phyloP scores from a whole-genome alignment of 306 rosid genomes.

The Cucurbita argyrosperma region DNA sequence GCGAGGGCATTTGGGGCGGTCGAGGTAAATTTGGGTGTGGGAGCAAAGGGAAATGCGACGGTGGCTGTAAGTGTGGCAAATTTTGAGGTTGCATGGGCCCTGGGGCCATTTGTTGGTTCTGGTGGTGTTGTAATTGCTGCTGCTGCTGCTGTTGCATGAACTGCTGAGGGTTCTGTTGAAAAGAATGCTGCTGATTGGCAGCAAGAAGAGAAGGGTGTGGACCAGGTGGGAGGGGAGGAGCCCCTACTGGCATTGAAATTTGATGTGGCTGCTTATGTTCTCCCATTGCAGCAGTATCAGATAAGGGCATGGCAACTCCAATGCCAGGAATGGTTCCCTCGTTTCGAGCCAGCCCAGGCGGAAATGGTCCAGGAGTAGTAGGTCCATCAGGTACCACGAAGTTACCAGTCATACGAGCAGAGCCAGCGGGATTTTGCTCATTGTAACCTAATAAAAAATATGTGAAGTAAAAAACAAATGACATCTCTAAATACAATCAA shows the following conservation, averaged over 20 bases:
- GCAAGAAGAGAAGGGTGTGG: conserved; percentile 95
- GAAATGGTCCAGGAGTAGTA: conserved; percentile 78
- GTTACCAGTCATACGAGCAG: conserved; percentile 55
- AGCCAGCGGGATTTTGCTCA: conserved; percentile 56
- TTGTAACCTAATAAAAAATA: conserved; percentile 48
- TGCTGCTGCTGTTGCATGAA: conserved; percentile 51
- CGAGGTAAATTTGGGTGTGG: conserved; percentile 80
- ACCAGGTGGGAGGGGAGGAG: conserved; percentile 98
- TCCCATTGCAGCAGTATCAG: conserved; percentile 57
- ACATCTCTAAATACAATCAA: not conserved
- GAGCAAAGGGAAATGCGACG: conserved; percentile 78
- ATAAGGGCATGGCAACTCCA: conserved; percentile 85
- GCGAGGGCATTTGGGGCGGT: conserved; percentile 72
- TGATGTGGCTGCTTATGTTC: conserved; percentile 73
- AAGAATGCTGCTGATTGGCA: conserved; percentile 72
- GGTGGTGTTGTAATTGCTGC: conserved; percentile 13
- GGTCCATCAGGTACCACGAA: conserved; percentile 69
- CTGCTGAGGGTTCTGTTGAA: conserved; percentile 81
- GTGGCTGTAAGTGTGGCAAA: conserved; percentile 71
- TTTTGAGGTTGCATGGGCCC: conserved; percentile 65
- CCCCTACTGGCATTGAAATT: conserved; percentile 54
- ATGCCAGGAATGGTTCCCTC: conserved; percentile 97
- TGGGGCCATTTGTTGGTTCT: conserved; percentile 54
- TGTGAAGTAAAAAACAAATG: not conserved
- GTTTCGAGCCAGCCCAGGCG: conserved; percentile 74